These are phyloP conservation scores for Berberis vulgaris DNA, from an alignment of 164 flowering plant genomes.

Conservation along the genomic window DNA sequence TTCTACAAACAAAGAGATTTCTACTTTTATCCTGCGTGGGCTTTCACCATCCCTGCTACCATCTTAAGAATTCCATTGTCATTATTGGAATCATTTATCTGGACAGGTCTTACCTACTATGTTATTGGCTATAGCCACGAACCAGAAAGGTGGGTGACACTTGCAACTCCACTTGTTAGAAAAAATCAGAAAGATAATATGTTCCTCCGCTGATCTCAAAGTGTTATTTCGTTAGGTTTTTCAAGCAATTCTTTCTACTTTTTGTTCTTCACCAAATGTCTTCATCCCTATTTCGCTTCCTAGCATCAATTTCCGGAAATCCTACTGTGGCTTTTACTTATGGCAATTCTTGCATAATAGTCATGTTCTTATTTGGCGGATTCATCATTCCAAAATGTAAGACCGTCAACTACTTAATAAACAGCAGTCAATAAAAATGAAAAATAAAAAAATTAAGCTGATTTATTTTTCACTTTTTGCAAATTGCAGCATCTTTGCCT, in stretches of 20 bases:
- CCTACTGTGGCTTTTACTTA: neutral
- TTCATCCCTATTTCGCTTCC: constrained; percentile 4
- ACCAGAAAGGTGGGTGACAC: neutral
- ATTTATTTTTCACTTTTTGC: constrained; percentile 16
- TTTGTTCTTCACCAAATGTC: neutral
- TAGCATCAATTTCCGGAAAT: neutral
- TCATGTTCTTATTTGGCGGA: constrained; percentile 27
- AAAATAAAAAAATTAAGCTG: neutral
- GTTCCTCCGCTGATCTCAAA: neutral
- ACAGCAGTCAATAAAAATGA: neutral
- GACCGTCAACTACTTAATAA: no score
- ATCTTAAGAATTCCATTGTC: constrained; percentile 4
- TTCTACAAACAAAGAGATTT: neutral
- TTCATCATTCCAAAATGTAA: constrained; percentile 26
- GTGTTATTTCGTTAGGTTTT: neutral
- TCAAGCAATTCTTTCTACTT: constrained; percentile 1
- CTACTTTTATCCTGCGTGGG: constrained; percentile 6
- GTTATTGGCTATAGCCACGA: constrained; percentile 4
- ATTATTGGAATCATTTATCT: neutral
- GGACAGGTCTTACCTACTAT: constrained; percentile 2
- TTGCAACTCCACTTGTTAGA: neutral
- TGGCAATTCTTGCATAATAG: constrained; percentile 5
- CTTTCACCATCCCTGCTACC: neutral
- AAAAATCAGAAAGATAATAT: neutral
- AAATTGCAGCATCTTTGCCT: constrained; percentile 8